Percentiles rank a stretch among this genome's conserved stretches.
Conservation (phyloP, 2,329 filamentous ascomycete genomes). For the Purpureocillium takamizusanense region DNA sequence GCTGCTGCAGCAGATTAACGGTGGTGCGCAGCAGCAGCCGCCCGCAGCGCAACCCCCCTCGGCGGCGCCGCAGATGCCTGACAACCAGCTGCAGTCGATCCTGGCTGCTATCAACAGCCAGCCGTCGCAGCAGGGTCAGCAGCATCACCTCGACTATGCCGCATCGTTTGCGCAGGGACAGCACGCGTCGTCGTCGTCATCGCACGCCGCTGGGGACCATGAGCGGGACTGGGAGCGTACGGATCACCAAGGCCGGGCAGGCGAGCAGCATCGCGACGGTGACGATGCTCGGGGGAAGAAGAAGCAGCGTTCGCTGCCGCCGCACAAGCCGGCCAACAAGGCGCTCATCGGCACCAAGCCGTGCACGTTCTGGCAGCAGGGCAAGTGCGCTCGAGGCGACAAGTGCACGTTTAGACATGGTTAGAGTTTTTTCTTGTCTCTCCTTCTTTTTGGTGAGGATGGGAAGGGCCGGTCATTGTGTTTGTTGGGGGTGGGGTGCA, state of each 20-base stretch:
- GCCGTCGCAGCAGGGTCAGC: constrained; percentile 15
- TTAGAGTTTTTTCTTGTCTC: constrained; percentile 11
- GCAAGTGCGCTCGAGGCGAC: constrained; percentile 63
- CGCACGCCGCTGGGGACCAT: constrained; percentile 14
- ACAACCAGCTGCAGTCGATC: constrained; percentile 34
- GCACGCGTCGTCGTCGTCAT: constrained; percentile 15
- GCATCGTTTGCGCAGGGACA: constrained; percentile 23
- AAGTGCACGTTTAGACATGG: constrained; percentile 69
- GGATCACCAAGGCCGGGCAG: constrained; percentile 16
- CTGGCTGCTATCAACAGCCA: constrained; percentile 30
- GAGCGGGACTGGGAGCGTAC: constrained; percentile 27
- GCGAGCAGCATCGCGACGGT: constrained; percentile 20
- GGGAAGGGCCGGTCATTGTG: no score
- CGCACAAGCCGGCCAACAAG: constrained; percentile 40
- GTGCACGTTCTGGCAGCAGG: constrained; percentile 62
- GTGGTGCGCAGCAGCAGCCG: constrained; percentile 19
- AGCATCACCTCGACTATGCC: constrained; percentile 19
- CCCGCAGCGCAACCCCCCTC: constrained; percentile 5
- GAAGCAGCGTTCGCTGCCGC: constrained; percentile 29
- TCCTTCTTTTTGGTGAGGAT: no score
- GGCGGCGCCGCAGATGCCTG: constrained; percentile 19
- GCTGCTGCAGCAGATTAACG: constrained; percentile 29
- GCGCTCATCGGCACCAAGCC: constrained; percentile 56
- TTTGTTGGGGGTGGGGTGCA: no score
- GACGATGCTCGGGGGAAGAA: constrained; percentile 26